These are phyloP conservation scores for Citrus australasica DNA, from an alignment of 345 rosid species.

Conservation along the genomic window DNA sequence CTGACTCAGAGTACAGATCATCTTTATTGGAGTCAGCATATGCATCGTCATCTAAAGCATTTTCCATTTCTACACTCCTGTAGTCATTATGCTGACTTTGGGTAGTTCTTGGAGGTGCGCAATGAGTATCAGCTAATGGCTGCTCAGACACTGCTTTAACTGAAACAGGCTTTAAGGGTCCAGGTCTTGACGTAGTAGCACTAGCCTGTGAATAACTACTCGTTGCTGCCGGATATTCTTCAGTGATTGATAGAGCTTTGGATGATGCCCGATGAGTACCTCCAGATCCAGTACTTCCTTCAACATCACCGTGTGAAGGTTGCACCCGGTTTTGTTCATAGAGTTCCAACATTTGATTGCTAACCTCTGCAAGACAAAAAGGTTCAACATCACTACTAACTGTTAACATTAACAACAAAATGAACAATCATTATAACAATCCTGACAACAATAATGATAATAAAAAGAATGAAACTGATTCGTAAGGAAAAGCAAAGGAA, in stretches of 20 bases:
- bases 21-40: conserved; percentile 28
- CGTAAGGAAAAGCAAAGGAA: background rate
- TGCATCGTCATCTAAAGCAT: conserved; percentile 31
- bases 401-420: background rate
- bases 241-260: conserved; percentile 30
- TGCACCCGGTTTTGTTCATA: conserved; percentile 52
- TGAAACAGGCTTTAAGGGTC: conserved; percentile 20
- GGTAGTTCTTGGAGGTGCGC: conserved; percentile 15
- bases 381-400: background rate
- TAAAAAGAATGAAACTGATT: background rate
- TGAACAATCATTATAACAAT: background rate
- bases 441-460: background rate
- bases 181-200: conserved; percentile 3
- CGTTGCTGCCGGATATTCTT: conserved; percentile 36
- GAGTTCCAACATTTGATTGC: conserved; percentile 57
- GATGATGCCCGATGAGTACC: conserved; percentile 22
- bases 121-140: conserved; percentile 21
- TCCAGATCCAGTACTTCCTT: conserved; percentile 41
- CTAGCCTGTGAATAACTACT: conserved; percentile 23
- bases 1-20: conserved; percentile 16
- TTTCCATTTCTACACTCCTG: conserved; percentile 31
- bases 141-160: conserved; percentile 30
- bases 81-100: conserved; percentile 26
- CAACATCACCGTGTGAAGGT: conserved; percentile 43
- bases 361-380: conserved; percentile 39